These are phyloP conservation scores for Colletotrichum chlorophyti DNA, from an alignment of 2,329 filamentous ascomycete species.

Conservation along the genomic window DNA sequence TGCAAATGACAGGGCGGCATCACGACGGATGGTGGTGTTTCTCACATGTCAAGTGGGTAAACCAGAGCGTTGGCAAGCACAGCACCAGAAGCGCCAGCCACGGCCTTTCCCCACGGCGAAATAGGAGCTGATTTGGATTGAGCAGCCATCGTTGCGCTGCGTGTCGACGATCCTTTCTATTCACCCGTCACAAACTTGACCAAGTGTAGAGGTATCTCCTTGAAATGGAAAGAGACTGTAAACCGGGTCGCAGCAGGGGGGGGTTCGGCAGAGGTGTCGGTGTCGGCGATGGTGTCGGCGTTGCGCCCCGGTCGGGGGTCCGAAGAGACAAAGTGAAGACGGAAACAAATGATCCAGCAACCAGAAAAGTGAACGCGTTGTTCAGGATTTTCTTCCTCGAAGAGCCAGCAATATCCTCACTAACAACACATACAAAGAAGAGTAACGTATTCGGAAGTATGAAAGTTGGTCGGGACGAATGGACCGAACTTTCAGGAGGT, in stretches of 20 bases:
- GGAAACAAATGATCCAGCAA: too few relatives aligned
- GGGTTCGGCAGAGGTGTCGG: slow-evolving; percentile 34
- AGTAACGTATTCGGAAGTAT: too few relatives aligned
- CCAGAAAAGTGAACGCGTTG: neutral
- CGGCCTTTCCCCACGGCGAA: slow-evolving; percentile 90
- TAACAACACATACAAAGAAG: neutral
- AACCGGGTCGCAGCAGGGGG: neutral
- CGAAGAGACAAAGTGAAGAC: too few relatives aligned
- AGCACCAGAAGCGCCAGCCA: slow-evolving; percentile 91
- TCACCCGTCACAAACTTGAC: too few relatives aligned
- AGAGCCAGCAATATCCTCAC: neutral
- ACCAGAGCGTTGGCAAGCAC: slow-evolving; percentile 94
- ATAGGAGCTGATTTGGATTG: slow-evolving; percentile 73
- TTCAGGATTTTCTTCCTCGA: neutral
- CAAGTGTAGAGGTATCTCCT: too few relatives aligned
- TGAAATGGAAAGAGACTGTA: neutral
- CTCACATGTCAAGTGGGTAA: slow-evolving; percentile 96
- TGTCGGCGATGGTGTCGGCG: slow-evolving; percentile 21
- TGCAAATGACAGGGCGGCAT: too few relatives aligned
- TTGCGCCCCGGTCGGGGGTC: slow-evolving; percentile 11
- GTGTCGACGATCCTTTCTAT: too few relatives aligned
- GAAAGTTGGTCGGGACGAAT: neutral
- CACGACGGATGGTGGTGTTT: slow-evolving; percentile 29
- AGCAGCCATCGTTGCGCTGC: slow-evolving; percentile 52
- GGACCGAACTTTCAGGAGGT: neutral